phyloP scores from a whole-genome alignment of 257 asterid species.

The Nicotiana paniculata region DNA sequence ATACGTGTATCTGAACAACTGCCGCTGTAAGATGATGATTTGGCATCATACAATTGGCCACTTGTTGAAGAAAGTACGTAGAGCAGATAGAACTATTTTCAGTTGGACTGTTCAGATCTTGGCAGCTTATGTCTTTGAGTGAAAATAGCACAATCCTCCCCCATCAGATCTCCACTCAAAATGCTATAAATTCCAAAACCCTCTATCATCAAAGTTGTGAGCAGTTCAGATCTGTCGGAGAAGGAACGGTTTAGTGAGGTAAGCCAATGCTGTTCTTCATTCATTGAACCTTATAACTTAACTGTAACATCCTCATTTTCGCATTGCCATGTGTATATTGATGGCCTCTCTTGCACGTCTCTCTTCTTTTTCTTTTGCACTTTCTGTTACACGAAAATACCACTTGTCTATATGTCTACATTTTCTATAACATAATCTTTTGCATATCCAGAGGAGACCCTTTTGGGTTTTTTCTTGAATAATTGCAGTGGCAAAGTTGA shows the following conservation, averaged over 20 bases:
- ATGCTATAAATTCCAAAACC: not conserved
- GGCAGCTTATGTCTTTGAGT: not conserved
- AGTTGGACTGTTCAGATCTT: not conserved
- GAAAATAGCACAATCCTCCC: not conserved
- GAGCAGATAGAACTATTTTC: not conserved
- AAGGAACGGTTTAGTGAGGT: not conserved
- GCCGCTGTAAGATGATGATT: not conserved
- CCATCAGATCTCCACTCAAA: not conserved
- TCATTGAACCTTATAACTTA: no score
- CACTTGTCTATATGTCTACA: no score
- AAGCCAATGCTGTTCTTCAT: not conserved
- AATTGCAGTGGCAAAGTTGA: not conserved
- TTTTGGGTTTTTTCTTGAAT: not conserved
- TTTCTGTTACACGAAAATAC: not conserved
- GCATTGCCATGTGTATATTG: no score
- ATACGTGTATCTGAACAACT: no score
- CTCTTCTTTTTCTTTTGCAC: not conserved
- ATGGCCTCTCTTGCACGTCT: not conserved
- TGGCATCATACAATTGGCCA: not conserved
- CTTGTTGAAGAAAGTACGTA: not conserved
- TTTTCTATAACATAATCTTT: no score
- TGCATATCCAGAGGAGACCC: no score
- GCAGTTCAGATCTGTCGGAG: no score
- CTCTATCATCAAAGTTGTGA: no score
- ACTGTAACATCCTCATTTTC: no score